Evolutionary conservation across 2,329 filamentous ascomycete species (phyloP).

Genomic region (Beauveria varroae): DNA sequence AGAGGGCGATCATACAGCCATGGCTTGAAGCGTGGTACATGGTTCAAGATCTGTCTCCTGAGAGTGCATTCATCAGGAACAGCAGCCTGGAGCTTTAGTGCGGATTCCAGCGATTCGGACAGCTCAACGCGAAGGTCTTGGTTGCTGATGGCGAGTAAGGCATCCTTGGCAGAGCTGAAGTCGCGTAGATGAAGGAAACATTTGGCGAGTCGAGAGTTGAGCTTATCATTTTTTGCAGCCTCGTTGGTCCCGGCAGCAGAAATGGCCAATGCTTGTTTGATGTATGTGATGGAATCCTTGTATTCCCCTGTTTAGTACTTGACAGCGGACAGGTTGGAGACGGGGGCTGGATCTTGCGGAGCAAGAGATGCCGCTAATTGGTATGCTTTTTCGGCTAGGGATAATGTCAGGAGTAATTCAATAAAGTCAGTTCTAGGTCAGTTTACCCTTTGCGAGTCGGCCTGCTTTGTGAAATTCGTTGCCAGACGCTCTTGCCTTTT

Average conservation of each 20-base stretch:
- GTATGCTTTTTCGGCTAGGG: conserved; percentile 6
- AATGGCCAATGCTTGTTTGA: conserved; percentile 11
- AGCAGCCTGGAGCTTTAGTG: background rate
- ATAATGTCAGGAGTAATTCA: background rate
- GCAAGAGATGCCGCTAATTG: background rate
- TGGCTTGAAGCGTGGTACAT: background rate
- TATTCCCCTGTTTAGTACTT: conserved; percentile 9
- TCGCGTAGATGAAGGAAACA: conserved; percentile 14
- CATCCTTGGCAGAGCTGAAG: conserved; percentile 11
- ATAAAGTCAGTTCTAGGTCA: background rate
- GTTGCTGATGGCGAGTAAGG: conserved; percentile 6
- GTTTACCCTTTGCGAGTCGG: background rate
- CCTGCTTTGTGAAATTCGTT: background rate
- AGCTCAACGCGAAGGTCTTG: background rate
- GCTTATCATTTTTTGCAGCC: conserved; percentile 10
- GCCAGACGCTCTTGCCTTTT: background rate
- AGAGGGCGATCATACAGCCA: background rate
- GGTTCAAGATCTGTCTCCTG: background rate
- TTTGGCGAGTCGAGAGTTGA: conserved; percentile 15
- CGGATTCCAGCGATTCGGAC: background rate
- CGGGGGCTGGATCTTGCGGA: background rate
- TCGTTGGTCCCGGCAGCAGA: background rate
- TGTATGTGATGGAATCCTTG: conserved; percentile 12
- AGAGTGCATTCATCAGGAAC: background rate
- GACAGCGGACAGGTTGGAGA: conserved; percentile 10